These are phyloP conservation scores for Solanum commersonii DNA, from an alignment of 257 asterid genomes.

Conservation along the genomic window DNA sequence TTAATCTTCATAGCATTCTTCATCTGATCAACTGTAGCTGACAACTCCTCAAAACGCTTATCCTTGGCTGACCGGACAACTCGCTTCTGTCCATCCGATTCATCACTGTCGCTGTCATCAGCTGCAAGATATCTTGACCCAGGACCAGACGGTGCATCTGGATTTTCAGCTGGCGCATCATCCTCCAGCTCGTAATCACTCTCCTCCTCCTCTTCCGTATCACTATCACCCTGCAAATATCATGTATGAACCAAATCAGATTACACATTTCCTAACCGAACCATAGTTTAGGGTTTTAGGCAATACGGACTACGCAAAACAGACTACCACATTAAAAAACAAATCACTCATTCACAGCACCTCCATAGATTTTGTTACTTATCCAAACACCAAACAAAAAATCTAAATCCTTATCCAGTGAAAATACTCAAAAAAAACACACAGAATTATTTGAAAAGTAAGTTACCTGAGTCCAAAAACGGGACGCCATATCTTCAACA, in stretches of 20 bases:
- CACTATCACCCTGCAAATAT: constrained; percentile 53
- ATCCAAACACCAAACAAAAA: neutral
- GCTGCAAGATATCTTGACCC: constrained; percentile 31
- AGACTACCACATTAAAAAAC: neutral
- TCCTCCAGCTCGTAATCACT: constrained; percentile 39
- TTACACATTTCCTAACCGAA: neutral
- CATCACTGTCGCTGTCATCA: constrained; percentile 62
- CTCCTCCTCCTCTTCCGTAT: constrained; percentile 48
- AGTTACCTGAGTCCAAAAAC: constrained; percentile 55
- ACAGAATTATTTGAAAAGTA: neutral
- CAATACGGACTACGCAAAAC: neutral
- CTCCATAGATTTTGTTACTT: neutral
- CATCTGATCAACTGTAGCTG: constrained; percentile 82
- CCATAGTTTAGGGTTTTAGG: neutral
- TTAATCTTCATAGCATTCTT: constrained; percentile 91
- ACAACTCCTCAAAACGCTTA: constrained; percentile 81
- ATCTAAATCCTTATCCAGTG: neutral
- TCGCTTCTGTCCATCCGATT: constrained; percentile 54
- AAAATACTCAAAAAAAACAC: neutral
- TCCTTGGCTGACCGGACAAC: constrained; percentile 72
- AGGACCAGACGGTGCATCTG: constrained; percentile 11
- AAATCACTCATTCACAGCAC: neutral
- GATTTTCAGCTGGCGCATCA: constrained; percentile 26
- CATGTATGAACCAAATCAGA: neutral
- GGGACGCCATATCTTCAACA: constrained; percentile 31